Evolutionary conservation across 768 basidiomycete genomes (phyloP).

Genomic region (Leccinum pellstonianum): DNA sequence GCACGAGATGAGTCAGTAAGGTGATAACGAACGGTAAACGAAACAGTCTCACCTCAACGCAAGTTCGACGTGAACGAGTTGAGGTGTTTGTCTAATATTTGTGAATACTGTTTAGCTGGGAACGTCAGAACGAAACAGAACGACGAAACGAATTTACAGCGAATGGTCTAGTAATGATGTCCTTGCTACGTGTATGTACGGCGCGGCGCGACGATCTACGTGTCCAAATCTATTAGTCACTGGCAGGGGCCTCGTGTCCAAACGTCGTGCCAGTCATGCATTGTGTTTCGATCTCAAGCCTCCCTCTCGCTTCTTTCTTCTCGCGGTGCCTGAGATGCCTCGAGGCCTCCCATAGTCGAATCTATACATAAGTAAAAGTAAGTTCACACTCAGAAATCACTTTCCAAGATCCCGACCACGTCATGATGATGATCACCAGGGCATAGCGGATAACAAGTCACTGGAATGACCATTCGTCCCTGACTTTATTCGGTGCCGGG

Average conservation of each 20-base stretch:
- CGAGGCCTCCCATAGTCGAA: neutral
- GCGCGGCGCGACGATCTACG: neutral
- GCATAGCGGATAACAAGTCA: neutral
- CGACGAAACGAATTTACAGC: neutral
- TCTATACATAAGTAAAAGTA: neutral
- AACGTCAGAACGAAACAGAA: neutral
- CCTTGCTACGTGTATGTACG: no score
- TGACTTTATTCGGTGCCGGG: neutral
- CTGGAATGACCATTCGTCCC: neutral
- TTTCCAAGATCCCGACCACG: neutral
- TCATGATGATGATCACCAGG: neutral
- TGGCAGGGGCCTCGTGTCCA: neutral
- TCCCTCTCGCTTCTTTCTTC: neutral
- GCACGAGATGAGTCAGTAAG: no score
- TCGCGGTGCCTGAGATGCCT: conserved; percentile 1
- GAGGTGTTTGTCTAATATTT: neutral
- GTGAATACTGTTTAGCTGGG: neutral
- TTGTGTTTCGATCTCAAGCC: neutral
- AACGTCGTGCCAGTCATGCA: neutral
- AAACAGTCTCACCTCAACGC: neutral
- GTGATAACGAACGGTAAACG: neutral
- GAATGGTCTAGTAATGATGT: neutral
- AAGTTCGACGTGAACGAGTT: neutral
- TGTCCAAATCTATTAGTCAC: neutral
- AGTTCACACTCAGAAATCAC: neutral